Base-by-base conservation (phyloP, 1,139 yeast genomes). In the Arxiozyma heterogenica region DNA sequence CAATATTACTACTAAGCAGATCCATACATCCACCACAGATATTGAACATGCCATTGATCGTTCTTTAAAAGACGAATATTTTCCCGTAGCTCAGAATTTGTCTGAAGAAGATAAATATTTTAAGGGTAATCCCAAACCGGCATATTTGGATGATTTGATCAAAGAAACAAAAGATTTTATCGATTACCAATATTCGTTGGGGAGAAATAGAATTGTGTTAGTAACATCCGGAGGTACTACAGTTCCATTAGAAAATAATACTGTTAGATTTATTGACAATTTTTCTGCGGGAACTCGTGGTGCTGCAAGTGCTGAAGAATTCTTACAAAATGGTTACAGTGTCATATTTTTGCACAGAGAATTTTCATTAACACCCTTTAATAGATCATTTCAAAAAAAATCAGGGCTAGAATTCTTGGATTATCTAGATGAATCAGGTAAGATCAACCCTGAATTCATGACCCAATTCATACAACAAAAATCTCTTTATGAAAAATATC, bases 151-250 rank as follows among this genome's bases (percentile, higher is more conserved):
- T 1, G 83, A 82, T 54, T 72, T 91, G 47, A 77, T 80, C 51
- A 60, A 63, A 12, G 81, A 83, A 57, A 82, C 87, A 12, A 66
- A 73, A 6, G 76, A 76, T 2, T 91, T 93, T 66, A 77, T 90
- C 47, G 70, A 76, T 22, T 71, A 60, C 68, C 76, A 73, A 53
- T 83, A 80, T 60, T 62, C 70, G 45, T 52, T 60, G 41, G 61
- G 67, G n/a, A 72, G 75, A 4, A 78, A 79, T 54, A 79, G 75
- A 56, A 79, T 93, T 22, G 98, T 83, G 0, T 72, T 93, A 54
- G 94, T 93, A 3, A 93, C 98, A 0, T 83, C 93, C 12, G 99
- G 99, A n/a, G 99, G 98, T 41, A 93, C 98, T 0, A 91, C 98
- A 0, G 99, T 94, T 0, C 99, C 99, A 0, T 74, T 93, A 60